Conservation (phyloP, 83 land plant species). For the Picea abies region DNA sequence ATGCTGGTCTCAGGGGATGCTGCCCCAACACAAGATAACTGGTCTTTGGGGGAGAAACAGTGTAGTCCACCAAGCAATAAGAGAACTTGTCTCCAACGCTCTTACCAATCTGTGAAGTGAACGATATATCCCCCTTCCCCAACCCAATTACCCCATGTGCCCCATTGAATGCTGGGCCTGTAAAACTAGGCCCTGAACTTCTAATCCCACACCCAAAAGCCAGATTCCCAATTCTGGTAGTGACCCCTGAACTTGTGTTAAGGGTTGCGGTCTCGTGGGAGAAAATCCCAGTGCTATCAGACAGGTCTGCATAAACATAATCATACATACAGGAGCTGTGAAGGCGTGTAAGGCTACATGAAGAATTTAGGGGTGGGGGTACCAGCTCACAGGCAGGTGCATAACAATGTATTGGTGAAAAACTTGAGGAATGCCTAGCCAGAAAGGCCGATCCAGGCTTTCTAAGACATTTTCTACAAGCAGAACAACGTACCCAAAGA, state of each 20-base stretch:
- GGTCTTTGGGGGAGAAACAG: slow-evolving; percentile 44
- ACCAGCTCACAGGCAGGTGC: slow-evolving; percentile 32
- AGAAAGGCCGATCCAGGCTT: slow-evolving; percentile 33
- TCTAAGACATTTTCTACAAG: slow-evolving; percentile 33
- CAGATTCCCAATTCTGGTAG: slow-evolving; percentile 15
- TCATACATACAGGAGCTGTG: slow-evolving; percentile 55
- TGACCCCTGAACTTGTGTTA: slow-evolving; percentile 24
- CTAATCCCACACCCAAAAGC: slow-evolving; percentile 57
- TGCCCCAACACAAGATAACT: slow-evolving; percentile 34
- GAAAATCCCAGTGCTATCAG: slow-evolving; percentile 52
- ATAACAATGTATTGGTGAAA: slow-evolving; percentile 48
- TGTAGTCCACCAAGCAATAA: slow-evolving; percentile 70
- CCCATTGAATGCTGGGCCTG: slow-evolving; percentile 28
- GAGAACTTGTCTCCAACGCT: slow-evolving; percentile 55
- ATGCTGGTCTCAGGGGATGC: slow-evolving; percentile 1
- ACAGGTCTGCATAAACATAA: slow-evolving; percentile 47
- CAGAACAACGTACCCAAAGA: slow-evolving; percentile 31
- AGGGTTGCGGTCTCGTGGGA: slow-evolving; percentile 49
- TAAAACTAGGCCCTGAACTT: slow-evolving; percentile 28
- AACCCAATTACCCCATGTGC: slow-evolving; percentile 61
- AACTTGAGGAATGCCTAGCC: slow-evolving; percentile 48
- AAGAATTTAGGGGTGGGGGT: slow-evolving; percentile 34
- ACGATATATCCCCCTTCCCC: slow-evolving; percentile 64
- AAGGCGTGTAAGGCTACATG: slow-evolving; percentile 30
- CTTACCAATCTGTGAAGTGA: slow-evolving; percentile 48